A percentile compares a stretch with the other conserved stretches of the same genome.
phyloP scores from a whole-genome alignment of 768 basidiomycete species.

The Chalciporus piperatus region DNA sequence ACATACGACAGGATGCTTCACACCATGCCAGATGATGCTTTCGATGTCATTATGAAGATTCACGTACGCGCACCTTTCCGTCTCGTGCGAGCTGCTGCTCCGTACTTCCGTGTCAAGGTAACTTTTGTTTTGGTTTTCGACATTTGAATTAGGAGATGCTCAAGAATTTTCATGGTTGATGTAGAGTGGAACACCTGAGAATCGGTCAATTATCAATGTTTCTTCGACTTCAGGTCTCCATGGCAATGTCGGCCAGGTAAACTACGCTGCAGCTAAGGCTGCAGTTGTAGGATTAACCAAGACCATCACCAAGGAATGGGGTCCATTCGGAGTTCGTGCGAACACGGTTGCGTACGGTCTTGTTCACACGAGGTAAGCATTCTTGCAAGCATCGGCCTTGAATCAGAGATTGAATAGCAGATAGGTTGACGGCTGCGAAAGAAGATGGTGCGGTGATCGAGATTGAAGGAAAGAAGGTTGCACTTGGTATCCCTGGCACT shows the following conservation, averaged over 20 bases:
- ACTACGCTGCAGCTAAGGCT: conserved; percentile 78
- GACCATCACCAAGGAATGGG: conserved; percentile 89
- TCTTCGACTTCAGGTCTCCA: conserved; percentile 82
- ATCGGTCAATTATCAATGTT: conserved; percentile 77
- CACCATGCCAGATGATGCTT: conserved; percentile 80
- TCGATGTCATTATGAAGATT: conserved; percentile 78
- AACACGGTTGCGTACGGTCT: conserved; percentile 80
- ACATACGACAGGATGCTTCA: conserved; percentile 88
- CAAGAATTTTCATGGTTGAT: not conserved
- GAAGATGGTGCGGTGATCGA: conserved; percentile 73
- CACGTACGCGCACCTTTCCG: conserved; percentile 87
- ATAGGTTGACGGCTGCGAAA: conserved; percentile 74
- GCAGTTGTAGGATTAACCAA: conserved; percentile 80
- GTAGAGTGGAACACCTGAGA: conserved; percentile 56
- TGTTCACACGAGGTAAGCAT: conserved; percentile 65
- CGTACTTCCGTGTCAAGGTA: conserved; percentile 78
- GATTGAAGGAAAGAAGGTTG: conserved; percentile 80
- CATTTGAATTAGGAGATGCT: not conserved
- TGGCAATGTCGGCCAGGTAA: conserved; percentile 83
- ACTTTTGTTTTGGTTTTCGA: not conserved
- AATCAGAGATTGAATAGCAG: not conserved
- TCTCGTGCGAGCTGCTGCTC: conserved; percentile 79
- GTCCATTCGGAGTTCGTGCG: conserved; percentile 74
- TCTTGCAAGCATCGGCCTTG: not conserved
- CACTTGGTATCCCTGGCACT: conserved; percentile 71